A percentile compares a stretch with the other conserved stretches of the same genome.
phyloP scores from a whole-genome alignment of 768 basidiomycete species.

The Phallus indusiatus region DNA sequence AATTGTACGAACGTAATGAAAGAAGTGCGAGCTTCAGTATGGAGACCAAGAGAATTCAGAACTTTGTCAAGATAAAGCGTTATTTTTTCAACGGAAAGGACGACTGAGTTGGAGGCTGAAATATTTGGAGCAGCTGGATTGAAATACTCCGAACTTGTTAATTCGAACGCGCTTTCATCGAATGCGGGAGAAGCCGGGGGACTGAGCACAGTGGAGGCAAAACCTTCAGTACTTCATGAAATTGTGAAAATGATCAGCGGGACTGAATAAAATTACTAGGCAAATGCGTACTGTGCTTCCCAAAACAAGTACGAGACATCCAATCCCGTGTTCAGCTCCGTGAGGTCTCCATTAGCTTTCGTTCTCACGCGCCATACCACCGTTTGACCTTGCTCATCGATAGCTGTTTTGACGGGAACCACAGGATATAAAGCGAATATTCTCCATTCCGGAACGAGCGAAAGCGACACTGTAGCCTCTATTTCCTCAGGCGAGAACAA shows the following conservation, averaged over 20 bases:
- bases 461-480: slow-evolving; percentile 22
- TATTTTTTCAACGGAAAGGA: slow-evolving; percentile 10
- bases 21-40: slow-evolving; percentile 34
- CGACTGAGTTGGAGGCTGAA: too few species aligned
- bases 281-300: slow-evolving; percentile 18
- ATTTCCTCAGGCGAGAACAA: slow-evolving; percentile 21
- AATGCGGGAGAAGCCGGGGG: too few species aligned
- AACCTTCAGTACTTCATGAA: too few species aligned
- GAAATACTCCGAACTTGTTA: too few species aligned
- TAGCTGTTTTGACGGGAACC: slow-evolving; percentile 15
- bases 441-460: slow-evolving; percentile 23
- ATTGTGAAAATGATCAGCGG: too few species aligned
- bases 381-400: slow-evolving; percentile 11
- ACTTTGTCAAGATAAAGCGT: slow-evolving; percentile 29
- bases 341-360: slow-evolving; percentile 21
- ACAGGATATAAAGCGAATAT: slow-evolving; percentile 29
- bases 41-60: slow-evolving; percentile 25
- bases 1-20: slow-evolving; percentile 31
- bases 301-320: slow-evolving; percentile 31
- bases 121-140: too few species aligned
- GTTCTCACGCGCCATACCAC: slow-evolving; percentile 28
- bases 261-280: slow-evolving; percentile 13
- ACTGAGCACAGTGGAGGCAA: too few species aligned
- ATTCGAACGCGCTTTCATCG: too few species aligned
- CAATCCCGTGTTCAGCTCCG: slow-evolving; percentile 20